Conservation (phyloP, 495 filamentous ascomycete genomes). For the Penicillium paradoxum region DNA sequence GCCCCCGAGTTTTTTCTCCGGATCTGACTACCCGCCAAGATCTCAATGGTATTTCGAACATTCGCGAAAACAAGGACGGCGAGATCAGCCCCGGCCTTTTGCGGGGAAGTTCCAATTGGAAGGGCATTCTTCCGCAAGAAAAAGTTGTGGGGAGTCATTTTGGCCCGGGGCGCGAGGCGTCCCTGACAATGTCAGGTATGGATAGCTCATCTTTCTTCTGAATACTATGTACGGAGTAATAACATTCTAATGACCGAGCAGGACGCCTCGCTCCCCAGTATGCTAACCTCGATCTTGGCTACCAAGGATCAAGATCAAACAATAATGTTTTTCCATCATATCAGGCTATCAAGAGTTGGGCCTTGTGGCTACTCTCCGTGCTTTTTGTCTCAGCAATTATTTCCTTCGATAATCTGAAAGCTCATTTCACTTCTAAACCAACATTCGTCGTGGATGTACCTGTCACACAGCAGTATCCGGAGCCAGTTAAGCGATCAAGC, state of each 20-base stretch:
- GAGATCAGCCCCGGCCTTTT: neutral
- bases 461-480: neutral
- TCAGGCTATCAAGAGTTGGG: conserved; percentile 21
- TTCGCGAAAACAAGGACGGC: conserved; percentile 18
- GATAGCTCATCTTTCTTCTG: neutral
- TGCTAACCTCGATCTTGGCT: conserved; percentile 2
- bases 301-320: neutral
- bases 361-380: conserved; percentile 27
- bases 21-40: conserved; percentile 56
- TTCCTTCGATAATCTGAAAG: conserved; percentile 13
- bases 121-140: conserved; percentile 2
- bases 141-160: conserved; percentile 8
- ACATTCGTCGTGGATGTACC: neutral
- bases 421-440: conserved; percentile 7
- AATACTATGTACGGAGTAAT: neutral
- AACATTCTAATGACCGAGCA: neutral
- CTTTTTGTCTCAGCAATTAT: conserved; percentile 22
- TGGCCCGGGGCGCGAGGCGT: conserved; percentile 14
- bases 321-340: conserved; percentile 8
- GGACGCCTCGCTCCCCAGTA: conserved; percentile 22
- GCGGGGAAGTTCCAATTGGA: conserved; percentile 7
- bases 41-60: conserved; percentile 43
- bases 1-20: conserved; percentile 43
- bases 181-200: conserved; percentile 34
- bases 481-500: conserved; percentile 16